Conservation (phyloP, 108 stramenopile genomes). For the Nitzschia sp. region DNA sequence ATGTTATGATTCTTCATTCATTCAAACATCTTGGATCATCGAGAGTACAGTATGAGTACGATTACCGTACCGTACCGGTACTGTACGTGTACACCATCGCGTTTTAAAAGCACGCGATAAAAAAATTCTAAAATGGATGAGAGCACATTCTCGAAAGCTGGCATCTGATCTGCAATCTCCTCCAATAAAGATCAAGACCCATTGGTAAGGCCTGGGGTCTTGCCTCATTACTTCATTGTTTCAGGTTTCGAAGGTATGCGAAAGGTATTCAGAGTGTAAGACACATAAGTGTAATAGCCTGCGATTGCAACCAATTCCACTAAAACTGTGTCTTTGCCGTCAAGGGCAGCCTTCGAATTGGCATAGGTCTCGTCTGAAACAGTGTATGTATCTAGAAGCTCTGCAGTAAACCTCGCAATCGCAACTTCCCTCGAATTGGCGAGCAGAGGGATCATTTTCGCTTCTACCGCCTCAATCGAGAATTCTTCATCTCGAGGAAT, state of each 20-base stretch:
- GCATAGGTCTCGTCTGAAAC: slow-evolving; percentile 78
- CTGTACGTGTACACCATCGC: too few species aligned
- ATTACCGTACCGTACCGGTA: too few species aligned
- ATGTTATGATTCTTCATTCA: too few species aligned
- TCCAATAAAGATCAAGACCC: too few species aligned
- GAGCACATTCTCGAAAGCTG: too few species aligned
- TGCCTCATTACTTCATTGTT: slow-evolving; percentile 18
- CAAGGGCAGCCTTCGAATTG: slow-evolving; percentile 48
- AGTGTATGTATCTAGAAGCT: slow-evolving; percentile 68
- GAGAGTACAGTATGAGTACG: too few species aligned
- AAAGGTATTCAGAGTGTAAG: slow-evolving; percentile 82
- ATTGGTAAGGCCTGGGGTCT: too few species aligned
- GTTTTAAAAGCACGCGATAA: too few species aligned
- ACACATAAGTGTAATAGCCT: slow-evolving; percentile 82
- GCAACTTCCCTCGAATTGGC: slow-evolving; percentile 56
- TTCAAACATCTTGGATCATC: too few species aligned
- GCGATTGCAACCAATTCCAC: slow-evolving; percentile 80
- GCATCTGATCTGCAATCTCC: too few species aligned
- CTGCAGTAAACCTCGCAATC: slow-evolving; percentile 65
- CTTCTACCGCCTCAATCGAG: slow-evolving; percentile 41
- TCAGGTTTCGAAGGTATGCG: slow-evolving; percentile 47
- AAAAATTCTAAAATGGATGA: too few species aligned
- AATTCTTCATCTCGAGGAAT: slow-evolving; percentile 72
- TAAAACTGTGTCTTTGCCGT: slow-evolving; percentile 54
- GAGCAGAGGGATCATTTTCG: slow-evolving; percentile 50